These are phyloP conservation scores for Diaporthe ampelina DNA, from an alignment of 2,329 filamentous ascomycete species.

Conservation along the genomic window DNA sequence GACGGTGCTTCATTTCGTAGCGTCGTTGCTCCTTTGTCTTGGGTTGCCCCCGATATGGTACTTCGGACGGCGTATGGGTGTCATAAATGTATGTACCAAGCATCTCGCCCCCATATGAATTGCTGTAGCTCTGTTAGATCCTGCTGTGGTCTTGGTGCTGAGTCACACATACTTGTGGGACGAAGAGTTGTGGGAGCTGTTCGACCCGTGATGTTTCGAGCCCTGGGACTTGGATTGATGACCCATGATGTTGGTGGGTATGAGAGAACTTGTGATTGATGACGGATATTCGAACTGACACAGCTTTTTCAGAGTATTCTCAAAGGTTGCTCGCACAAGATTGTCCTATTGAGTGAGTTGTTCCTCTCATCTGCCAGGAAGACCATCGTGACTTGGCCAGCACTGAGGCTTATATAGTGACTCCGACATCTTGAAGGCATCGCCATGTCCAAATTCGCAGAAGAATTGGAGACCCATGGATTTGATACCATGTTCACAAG, in stretches of 20 bases:
- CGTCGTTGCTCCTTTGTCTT: background rate
- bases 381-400: background rate
- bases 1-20: background rate
- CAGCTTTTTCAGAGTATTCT: background rate
- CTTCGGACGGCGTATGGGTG: background rate
- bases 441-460: background rate
- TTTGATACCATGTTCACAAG: background rate
- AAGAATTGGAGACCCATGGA: background rate
- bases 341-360: background rate
- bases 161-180: background rate
- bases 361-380: background rate
- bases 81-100: conserved; percentile 2
- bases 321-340: background rate
- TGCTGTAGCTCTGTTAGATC: background rate
- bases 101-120: background rate
- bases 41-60: background rate
- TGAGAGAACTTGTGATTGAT: background rate
- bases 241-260: background rate
- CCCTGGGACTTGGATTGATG: background rate
- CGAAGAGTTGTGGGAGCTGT: background rate
- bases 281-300: background rate
- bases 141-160: fast-evolving
- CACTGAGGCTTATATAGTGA: background rate
- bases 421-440: background rate
- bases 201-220: background rate